Evolutionary conservation across 371 early-diverging fungal species (phyloP).

Genomic region (Dichotomocladium elegans): DNA sequence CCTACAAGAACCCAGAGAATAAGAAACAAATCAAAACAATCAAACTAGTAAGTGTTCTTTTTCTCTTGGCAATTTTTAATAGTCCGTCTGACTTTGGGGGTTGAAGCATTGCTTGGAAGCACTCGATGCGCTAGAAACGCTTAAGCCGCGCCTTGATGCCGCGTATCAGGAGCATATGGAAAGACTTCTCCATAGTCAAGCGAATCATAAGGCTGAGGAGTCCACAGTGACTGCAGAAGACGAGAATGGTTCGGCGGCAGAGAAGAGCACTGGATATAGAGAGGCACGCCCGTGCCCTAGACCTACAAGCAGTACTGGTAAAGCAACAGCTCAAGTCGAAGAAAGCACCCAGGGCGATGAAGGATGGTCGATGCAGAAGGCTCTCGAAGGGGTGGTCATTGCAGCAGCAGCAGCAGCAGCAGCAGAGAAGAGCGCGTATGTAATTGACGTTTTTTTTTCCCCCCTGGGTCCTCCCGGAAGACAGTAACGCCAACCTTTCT

Average conservation of each 20-base stretch:
- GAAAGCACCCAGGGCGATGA: background rate
- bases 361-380: conserved; percentile 42
- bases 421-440: background rate
- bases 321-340: conserved; percentile 5
- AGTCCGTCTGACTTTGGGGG: too few species aligned
- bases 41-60: conserved; percentile 38
- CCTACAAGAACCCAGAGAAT: conserved; percentile 36
- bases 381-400: conserved; percentile 31
- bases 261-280: too few species aligned
- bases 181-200: background rate
- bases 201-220: too few species aligned
- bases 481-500: too few species aligned
- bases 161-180: conserved; percentile 17
- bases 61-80: background rate
- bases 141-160: conserved; percentile 37
- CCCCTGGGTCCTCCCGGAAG: too few species aligned
- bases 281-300: too few species aligned
- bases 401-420: background rate
- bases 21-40: conserved; percentile 26
- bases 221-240: too few species aligned
- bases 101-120: conserved; percentile 47
- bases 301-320: too few species aligned
- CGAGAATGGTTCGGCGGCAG: too few species aligned
- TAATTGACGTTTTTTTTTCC: too few species aligned
- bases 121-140: conserved; percentile 38